phyloP scores from a whole-genome alignment of 345 rosid species.

The Salix dunnii region DNA sequence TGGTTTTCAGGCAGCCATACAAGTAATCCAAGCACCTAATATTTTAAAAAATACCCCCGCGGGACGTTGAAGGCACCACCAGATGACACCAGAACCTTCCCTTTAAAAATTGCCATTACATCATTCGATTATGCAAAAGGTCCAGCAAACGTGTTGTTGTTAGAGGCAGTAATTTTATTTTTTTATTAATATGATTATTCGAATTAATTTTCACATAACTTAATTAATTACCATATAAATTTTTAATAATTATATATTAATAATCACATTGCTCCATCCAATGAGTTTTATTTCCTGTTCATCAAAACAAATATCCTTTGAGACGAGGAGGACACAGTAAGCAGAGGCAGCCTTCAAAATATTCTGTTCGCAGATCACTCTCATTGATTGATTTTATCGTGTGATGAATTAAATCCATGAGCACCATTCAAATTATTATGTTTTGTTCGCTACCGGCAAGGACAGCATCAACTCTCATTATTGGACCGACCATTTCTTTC shows the following conservation, averaged over 20 bases:
- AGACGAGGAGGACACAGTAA: background rate
- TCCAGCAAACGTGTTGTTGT: background rate
- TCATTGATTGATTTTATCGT: background rate
- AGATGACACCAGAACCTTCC: background rate
- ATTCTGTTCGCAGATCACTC: background rate
- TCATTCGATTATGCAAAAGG: background rate
- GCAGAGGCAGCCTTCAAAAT: background rate
- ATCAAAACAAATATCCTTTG: background rate
- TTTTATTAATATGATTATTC: too few relatives aligned
- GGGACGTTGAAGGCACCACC: background rate
- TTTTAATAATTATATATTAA: too few relatives aligned
- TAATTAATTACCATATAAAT: too few relatives aligned
- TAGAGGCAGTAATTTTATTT: background rate
- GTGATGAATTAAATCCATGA: background rate
- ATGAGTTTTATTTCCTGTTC: background rate
- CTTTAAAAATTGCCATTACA: background rate
- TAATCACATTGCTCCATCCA: too few relatives aligned
- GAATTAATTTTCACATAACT: too few relatives aligned
- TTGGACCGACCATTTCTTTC: conserved; percentile 5
- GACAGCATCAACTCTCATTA: background rate
- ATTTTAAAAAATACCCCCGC: too few relatives aligned
- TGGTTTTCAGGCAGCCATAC: background rate
- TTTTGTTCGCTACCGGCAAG: background rate
- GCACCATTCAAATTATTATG: background rate
- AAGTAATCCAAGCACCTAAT: too few relatives aligned